Percentiles rank a stretch among this genome's conserved stretches.
phyloP scores from a whole-genome alignment of 805 yeast species.

The Maudiozyma turicensis region DNA sequence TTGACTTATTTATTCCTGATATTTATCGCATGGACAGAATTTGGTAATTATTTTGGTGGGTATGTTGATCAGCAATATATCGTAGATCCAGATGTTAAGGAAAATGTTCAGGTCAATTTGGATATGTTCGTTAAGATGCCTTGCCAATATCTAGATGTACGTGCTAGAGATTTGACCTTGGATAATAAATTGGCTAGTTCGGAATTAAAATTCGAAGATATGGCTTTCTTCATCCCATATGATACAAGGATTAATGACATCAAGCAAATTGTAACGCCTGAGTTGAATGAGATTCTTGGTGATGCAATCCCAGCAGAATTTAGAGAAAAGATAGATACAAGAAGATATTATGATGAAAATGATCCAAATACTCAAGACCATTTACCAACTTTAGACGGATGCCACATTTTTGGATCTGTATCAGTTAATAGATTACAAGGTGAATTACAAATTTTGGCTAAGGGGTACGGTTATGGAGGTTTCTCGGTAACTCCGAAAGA shows the following conservation, averaged over 20 bases:
- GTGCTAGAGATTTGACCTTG: constrained; percentile 65
- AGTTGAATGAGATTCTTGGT: constrained; percentile 54
- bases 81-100: constrained; percentile 55
- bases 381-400: constrained; percentile 51
- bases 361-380: constrained; percentile 29
- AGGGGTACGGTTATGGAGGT: constrained; percentile 55
- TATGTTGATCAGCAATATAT: constrained; percentile 64
- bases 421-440: constrained; percentile 84
- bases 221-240: constrained; percentile 44
- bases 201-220: constrained; percentile 60
- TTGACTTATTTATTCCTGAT: constrained; percentile 51
- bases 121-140: constrained; percentile 80
- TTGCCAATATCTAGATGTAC: constrained; percentile 65
- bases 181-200: constrained; percentile 77
- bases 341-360: constrained; percentile 14
- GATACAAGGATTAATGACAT: constrained; percentile 38
- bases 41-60: constrained; percentile 82
- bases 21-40: constrained; percentile 70
- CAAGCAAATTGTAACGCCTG: constrained; percentile 45
- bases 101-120: constrained; percentile 57
- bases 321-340: constrained; percentile 33
- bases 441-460: constrained; percentile 73
- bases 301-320: constrained; percentile 62
- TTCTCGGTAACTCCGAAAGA: constrained; percentile 35
- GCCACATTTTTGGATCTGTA: constrained; percentile 73